Conservation (phyloP, 2,329 filamentous ascomycete genomes). For the Zasmidium citrigriseum region DNA sequence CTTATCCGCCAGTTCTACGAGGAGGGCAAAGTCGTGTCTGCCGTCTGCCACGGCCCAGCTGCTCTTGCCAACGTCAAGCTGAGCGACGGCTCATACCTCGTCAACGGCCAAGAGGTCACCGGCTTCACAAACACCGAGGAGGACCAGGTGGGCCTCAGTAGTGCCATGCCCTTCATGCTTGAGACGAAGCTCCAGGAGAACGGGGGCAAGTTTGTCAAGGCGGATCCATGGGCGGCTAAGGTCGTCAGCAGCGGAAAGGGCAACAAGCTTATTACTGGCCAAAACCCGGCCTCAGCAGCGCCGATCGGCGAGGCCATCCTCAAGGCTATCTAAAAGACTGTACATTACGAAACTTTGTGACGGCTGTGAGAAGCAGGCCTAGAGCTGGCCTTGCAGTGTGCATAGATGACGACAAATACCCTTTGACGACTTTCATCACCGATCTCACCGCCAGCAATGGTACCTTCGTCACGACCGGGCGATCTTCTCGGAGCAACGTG, state of each 20-base stretch:
- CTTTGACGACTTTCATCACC: too few species aligned
- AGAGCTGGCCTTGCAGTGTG: not conserved
- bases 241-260: conserved; percentile 39
- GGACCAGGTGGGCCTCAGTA: conserved; percentile 41
- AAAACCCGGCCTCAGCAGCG: conserved; percentile 49
- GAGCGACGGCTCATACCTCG: conserved; percentile 53
- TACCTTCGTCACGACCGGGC: too few species aligned
- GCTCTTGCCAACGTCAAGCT: conserved; percentile 61
- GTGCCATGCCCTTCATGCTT: conserved; percentile 61
- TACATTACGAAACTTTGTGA: not conserved
- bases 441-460: too few species aligned
- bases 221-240: conserved; percentile 50
- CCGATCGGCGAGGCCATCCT: conserved; percentile 46
- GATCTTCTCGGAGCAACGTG: too few species aligned
- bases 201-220: conserved; percentile 60
- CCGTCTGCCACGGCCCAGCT: conserved; percentile 70
- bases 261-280: conserved; percentile 48
- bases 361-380: not conserved
- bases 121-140: conserved; percentile 63
- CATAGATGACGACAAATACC: too few species aligned
- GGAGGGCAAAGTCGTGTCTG: conserved; percentile 62
- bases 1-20: conserved; percentile 64
- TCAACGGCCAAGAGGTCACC: conserved; percentile 59
- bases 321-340: not conserved
- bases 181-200: conserved; percentile 56